A percentile compares a stretch with the other conserved stretches of the same genome.
Evolutionary conservation across 1,284 basidiomycete species (phyloP).

Genomic region (Cystobasidium pallidum): DNA sequence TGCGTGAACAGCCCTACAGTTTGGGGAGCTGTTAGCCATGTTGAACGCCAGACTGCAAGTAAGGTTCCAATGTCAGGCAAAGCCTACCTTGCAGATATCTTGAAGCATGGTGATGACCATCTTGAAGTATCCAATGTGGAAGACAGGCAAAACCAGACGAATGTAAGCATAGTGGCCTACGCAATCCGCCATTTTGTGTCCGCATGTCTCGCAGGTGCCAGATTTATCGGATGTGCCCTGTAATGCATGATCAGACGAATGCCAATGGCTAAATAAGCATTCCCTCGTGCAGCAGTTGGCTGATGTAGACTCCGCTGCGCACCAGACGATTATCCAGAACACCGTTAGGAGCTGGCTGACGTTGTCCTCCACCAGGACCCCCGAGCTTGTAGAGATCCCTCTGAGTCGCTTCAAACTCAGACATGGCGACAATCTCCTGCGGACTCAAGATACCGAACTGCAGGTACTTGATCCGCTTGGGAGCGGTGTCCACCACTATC

Average conservation of each 20-base stretch:
- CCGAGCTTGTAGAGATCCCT: conserved; percentile 68
- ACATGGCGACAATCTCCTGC: conserved; percentile 89
- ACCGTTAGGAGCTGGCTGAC: conserved; percentile 84
- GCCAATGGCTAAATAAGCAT: conserved; percentile 3
- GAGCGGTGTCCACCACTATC: conserved; percentile 80
- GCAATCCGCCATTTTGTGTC: conserved; percentile 87
- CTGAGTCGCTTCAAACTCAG: conserved; percentile 91
- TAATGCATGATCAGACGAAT: neutral
- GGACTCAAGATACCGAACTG: conserved; percentile 90
- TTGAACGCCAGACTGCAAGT: conserved; percentile 8
- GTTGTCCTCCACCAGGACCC: conserved; percentile 56
- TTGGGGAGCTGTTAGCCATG: neutral
- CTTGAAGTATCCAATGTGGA: conserved; percentile 96
- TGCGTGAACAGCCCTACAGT: conserved; percentile 95
- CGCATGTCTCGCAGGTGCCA: conserved; percentile 92
- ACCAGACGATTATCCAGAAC: conserved; percentile 87
- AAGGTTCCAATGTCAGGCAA: neutral
- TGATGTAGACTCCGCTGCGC: conserved; percentile 45
- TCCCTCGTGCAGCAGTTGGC: neutral
- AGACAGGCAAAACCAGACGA: conserved; percentile 92
- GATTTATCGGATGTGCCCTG: conserved; percentile 95
- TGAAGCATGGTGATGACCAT: conserved; percentile 92
- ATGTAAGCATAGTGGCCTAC: conserved; percentile 82
- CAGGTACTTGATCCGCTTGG: conserved; percentile 90
- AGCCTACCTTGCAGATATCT: conserved; percentile 86